Base-by-base conservation (phyloP, 2,329 filamentous ascomycete species). In the Daldinia sp. region DNA sequence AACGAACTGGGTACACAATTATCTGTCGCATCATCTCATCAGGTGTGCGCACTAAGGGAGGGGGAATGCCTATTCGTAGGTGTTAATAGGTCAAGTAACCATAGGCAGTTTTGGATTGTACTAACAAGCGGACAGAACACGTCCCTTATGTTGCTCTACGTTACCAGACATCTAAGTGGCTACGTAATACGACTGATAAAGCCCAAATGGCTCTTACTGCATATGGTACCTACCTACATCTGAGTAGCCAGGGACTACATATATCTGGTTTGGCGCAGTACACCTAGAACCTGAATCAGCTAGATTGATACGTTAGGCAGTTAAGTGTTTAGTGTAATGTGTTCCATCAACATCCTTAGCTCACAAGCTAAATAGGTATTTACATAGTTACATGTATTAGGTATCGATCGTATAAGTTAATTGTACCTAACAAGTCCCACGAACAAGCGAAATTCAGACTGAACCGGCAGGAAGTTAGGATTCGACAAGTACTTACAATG, bases 131-230 rank as follows among this genome's bases (percentile, higher is more conserved):
- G 35, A 12, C 35, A 39, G 35, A 48, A 48, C 26, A 54, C 18
- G 37, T 56, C 42, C 48, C 37, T 50, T 55, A 63, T 60, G 55
- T 48, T 63, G 64, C 33, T 67, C 28, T 62, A 67, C 54, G 57
- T 65, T 51, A 56, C 50, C 7, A 57, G 28, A 46, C 53, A 15
- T 66, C 53, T 26, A 18, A 62, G 64, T 67, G 64, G 64, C 55
- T 67, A 48, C 56, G 60, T 63, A 55, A 55, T 66, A 57, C 42
- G 51, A 60, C 63, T 23, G 37, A 41, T 46, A 48, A 57, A 48
- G 10, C 53, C 60, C n/a, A 51, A 7, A 30, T 33, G 26, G 26
- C 15, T 51, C 15, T 51, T 33, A 51, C 46, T 28, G 15, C 26
- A 51, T 51, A 51, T 3, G 26, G 46, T 33, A 50, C 26, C 26